Evolutionary conservation across 352 stramenopile species (phyloP).

Genomic region (Phytophthora pseudosyringae): DNA sequence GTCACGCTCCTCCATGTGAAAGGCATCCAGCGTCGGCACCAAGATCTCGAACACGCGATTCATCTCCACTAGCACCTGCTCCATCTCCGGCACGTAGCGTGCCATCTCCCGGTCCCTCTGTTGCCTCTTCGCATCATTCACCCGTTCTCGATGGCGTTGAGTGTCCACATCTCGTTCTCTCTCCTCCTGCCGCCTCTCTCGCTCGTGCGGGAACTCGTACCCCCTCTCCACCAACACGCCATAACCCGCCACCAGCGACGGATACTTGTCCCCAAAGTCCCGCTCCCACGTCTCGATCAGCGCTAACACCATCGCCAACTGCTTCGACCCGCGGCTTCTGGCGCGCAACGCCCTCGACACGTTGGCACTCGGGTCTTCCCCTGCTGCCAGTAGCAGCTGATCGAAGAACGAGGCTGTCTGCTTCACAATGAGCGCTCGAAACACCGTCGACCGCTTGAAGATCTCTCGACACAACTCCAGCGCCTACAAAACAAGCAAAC

Average conservation of each 20-base stretch:
- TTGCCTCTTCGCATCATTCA: constrained; percentile 34
- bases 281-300: constrained; percentile 73
- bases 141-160: constrained; percentile 24
- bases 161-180: constrained; percentile 14
- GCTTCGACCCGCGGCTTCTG: constrained; percentile 21
- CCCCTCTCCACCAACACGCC: constrained; percentile 52
- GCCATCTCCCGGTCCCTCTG: constrained; percentile 58
- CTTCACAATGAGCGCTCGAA: constrained; percentile 51
- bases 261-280: constrained; percentile 63
- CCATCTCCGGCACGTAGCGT: constrained; percentile 62
- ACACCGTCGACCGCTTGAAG: constrained; percentile 61
- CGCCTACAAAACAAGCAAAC: constrained; percentile 20
- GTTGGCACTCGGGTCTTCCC: constrained; percentile 41
- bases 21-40: constrained; percentile 74
- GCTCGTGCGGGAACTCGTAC: constrained; percentile 57
- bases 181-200: constrained; percentile 34
- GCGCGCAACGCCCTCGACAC: constrained; percentile 33
- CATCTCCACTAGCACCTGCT: constrained; percentile 70
- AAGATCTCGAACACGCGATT: constrained; percentile 80
- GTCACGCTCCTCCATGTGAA: constrained; percentile 35
- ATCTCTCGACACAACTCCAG: constrained; percentile 55
- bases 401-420: constrained; percentile 57
- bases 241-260: constrained; percentile 58
- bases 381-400: constrained; percentile 50
- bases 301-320: constrained; percentile 43